Base-by-base conservation (phyloP, 164 flowering plant species). In the Berberis thunbergii region DNA sequence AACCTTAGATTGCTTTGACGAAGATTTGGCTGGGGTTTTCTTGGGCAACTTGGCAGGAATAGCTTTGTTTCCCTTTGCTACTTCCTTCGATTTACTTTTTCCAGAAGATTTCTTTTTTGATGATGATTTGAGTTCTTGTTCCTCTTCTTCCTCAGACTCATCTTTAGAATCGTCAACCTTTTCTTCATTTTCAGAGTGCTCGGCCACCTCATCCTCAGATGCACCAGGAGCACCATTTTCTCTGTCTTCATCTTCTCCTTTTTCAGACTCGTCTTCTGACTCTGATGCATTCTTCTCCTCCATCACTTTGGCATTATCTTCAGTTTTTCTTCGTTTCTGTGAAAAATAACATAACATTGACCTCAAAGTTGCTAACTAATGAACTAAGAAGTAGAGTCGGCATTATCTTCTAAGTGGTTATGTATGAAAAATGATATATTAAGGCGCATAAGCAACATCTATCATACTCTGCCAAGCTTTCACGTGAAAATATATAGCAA, bases 191-290 rank as follows among this genome's bases (percentile, higher is more conserved):
- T 78, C 84, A 64, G 89, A 85, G 59, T 72, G 77, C 60, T 81
- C 85, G 61, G 88, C 65, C 70, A 72, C 73, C 65, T 80, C 86
- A 72, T 82, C 85, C 55, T 82, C 91, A 56, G 87, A 80, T 66
- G 64, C 77, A 64, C 77, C 88, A 38, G 82, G 73, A 64, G 65
- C 65, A 62, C 86, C 90, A 76, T 82, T 84, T 59, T 75, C 84
- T 65, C 72, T 74, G 49, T 86, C 81, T 66, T 77, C 80, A 6
- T 82, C 81, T 49, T 69, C 78, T 45, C 74, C 84, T 53, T 80
- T 82, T 43, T 80, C 85, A 7, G 84, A 78, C 54, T 88, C 92
- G 74, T 79, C 89, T 39, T 88, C 94, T 10, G 79, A 44, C 55
- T 86, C 91, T 56, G 76, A 41, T 4, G 66, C 53, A 70, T 64